Percentiles rank a stretch among this genome's conserved stretches.
phyloP scores from a whole-genome alignment of 768 basidiomycete species.

The Leccinum rimulosum region DNA sequence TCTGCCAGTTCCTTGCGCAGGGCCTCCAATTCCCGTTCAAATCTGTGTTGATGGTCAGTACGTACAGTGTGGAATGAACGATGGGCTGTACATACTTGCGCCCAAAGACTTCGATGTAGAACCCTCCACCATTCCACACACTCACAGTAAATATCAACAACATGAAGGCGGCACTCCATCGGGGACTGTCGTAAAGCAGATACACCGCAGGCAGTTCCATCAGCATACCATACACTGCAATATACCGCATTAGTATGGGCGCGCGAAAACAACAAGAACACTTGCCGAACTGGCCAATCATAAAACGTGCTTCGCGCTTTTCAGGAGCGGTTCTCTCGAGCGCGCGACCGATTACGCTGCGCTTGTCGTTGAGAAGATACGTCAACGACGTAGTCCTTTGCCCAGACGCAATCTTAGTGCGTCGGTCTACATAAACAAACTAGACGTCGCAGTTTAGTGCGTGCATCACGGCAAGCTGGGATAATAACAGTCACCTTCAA shows the following conservation, averaged over 20 bases:
- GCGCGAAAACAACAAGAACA: slow-evolving; percentile 7
- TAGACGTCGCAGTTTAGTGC: slow-evolving; percentile 25
- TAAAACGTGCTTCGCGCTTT: slow-evolving; percentile 72
- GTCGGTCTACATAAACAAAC: slow-evolving; percentile 87
- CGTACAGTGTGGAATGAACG: not conserved
- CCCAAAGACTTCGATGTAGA: slow-evolving; percentile 96
- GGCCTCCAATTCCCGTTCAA: slow-evolving; percentile 89
- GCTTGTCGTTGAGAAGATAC: slow-evolving; percentile 85
- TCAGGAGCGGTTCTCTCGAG: slow-evolving; percentile 58
- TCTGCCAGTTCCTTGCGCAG: slow-evolving; percentile 89
- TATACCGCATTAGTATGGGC: slow-evolving; percentile 3
- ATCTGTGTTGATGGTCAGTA: slow-evolving; percentile 45
- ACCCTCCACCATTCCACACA: slow-evolving; percentile 95
- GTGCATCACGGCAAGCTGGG: not conserved
- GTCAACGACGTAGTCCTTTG: slow-evolving; percentile 89
- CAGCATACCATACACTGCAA: slow-evolving; percentile 73
- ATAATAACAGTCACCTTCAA: slow-evolving; percentile 64
- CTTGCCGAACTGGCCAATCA: slow-evolving; percentile 79
- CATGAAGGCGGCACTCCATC: slow-evolving; percentile 77
- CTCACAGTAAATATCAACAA: slow-evolving; percentile 80
- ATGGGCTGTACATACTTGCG: slow-evolving; percentile 68
- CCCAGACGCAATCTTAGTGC: slow-evolving; percentile 87
- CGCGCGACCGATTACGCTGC: slow-evolving; percentile 73
- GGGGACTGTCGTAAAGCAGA: slow-evolving; percentile 74
- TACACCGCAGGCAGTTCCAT: slow-evolving; percentile 87